A percentile compares a stretch with the other conserved stretches of the same genome.
phyloP scores from a whole-genome alignment of 2,329 filamentous ascomycete genomes.

The Lachnellula subtilissima region DNA sequence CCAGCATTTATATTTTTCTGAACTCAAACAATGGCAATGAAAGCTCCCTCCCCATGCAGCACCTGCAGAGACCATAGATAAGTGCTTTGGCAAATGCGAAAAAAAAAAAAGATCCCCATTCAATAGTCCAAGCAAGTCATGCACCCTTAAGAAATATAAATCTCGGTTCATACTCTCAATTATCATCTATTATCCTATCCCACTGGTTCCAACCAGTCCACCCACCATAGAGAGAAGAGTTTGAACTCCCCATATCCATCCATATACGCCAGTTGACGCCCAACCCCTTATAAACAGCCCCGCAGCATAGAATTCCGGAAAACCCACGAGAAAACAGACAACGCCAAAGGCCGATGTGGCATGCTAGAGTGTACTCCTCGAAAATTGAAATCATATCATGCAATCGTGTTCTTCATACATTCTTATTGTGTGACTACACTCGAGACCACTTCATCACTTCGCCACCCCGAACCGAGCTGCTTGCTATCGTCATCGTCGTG shows the following conservation, averaged over 20 bases:
- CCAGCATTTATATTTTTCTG: too few relatives aligned
- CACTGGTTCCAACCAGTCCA: too few relatives aligned
- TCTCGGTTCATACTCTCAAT: too few relatives aligned
- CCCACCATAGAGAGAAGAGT: too few relatives aligned
- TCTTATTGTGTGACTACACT: slow-evolving; percentile 22
- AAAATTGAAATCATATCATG: slow-evolving; percentile 16
- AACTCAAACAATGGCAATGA: too few relatives aligned
- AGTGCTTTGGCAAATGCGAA: too few relatives aligned
- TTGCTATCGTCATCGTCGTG: slow-evolving; percentile 21
- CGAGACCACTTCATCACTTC: slow-evolving; percentile 3
- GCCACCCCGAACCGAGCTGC: slow-evolving; percentile 23
- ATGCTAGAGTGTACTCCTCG: slow-evolving; percentile 11
- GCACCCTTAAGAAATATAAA: too few relatives aligned
- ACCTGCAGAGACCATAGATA: too few relatives aligned
- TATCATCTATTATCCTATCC: too few relatives aligned
- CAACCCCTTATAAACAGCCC: slow-evolving; percentile 6
- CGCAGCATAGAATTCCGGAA: neutral
- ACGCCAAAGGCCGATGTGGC: slow-evolving; percentile 16
- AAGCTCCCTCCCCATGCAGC: too few relatives aligned
- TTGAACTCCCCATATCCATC: neutral
- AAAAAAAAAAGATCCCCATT: too few relatives aligned
- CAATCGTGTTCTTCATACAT: neutral
- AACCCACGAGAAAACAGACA: neutral
- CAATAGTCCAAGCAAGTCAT: too few relatives aligned
- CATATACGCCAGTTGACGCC: neutral